A percentile compares a stretch with the other conserved stretches of the same genome.
Evolutionary conservation across 169 alveolate genomes (phyloP).

Genomic region (Blepharisma undulans): DNA sequence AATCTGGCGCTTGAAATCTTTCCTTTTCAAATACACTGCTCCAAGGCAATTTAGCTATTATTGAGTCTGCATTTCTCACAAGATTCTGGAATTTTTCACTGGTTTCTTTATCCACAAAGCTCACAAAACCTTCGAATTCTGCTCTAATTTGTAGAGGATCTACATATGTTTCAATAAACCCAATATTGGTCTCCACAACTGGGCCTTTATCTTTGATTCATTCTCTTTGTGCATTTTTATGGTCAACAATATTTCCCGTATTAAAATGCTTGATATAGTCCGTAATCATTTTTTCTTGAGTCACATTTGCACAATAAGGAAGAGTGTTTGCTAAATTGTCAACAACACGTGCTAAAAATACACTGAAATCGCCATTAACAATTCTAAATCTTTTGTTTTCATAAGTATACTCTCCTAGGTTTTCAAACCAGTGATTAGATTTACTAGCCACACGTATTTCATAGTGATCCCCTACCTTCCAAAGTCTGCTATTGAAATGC

Average conservation of each 20-base stretch:
- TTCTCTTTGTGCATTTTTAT: slow-evolving; percentile 71
- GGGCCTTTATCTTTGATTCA: slow-evolving; percentile 85
- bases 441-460: slow-evolving; percentile 21
- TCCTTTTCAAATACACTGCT: slow-evolving; percentile 76
- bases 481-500: slow-evolving; percentile 60
- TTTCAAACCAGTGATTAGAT: not conserved
- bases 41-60: slow-evolving; percentile 79
- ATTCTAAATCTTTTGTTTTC: slow-evolving; percentile 47
- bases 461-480: slow-evolving; percentile 24
- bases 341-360: slow-evolving; percentile 50
- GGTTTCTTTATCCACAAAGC: slow-evolving; percentile 73
- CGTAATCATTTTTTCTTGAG: slow-evolving; percentile 53
- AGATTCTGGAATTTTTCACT: slow-evolving; percentile 54
- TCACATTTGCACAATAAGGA: slow-evolving; percentile 69
- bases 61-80: slow-evolving; percentile 68
- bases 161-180: slow-evolving; percentile 76
- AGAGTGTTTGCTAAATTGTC: slow-evolving; percentile 51
- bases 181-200: slow-evolving; percentile 77
- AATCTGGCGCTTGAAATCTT: slow-evolving; percentile 72
- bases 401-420: slow-evolving; percentile 43
- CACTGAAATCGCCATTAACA: slow-evolving; percentile 64
- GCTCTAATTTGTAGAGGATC: slow-evolving; percentile 84
- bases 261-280: slow-evolving; percentile 65
- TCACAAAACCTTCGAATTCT: slow-evolving; percentile 79
- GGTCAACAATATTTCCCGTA: slow-evolving; percentile 72